A percentile compares a stretch with the other conserved stretches of the same genome.
These are phyloP conservation scores for Jackrogersella minutella DNA, from an alignment of 495 filamentous ascomycete genomes.

Conservation along the genomic window DNA sequence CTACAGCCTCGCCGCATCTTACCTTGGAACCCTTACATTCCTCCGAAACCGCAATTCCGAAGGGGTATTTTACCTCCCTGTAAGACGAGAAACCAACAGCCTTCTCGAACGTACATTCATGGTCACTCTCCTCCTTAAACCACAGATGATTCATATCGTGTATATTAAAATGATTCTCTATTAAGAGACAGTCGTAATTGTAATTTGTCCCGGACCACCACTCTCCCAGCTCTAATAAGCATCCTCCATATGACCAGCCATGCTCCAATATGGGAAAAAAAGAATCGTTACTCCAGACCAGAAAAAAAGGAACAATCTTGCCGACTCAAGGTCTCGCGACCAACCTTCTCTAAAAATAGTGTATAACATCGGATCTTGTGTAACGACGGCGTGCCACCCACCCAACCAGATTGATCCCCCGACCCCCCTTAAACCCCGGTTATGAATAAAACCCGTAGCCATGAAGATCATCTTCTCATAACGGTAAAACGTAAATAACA, in stretches of 20 bases:
- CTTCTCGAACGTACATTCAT: background rate
- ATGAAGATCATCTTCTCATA: conserved; percentile 33
- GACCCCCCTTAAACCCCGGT: conserved; percentile 16
- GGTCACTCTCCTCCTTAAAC: background rate
- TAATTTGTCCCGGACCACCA: background rate
- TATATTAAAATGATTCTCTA: background rate
- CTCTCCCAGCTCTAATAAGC: background rate
- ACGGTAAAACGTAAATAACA: conserved; percentile 19
- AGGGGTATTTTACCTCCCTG: background rate
- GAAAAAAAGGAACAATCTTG: background rate
- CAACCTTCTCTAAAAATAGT: conserved; percentile 30
- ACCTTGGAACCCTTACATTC: too few relatives aligned
- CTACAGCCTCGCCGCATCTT: conserved; percentile 21
- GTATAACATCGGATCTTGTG: conserved; percentile 9
- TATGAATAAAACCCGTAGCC: conserved; percentile 29
- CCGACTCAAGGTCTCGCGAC: conserved; percentile 31
- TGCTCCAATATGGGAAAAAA: background rate
- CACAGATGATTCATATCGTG: conserved; percentile 2
- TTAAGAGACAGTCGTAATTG: background rate
- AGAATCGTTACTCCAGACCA: background rate
- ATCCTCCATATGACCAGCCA: background rate
- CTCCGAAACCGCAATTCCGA: conserved; percentile 18
- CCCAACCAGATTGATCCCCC: conserved; percentile 34
- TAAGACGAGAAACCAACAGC: conserved; percentile 4
- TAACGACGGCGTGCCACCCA: conserved; percentile 26